Evolutionary conservation across 2,329 filamentous ascomycete genomes (phyloP).

Genomic region (Boeremia exigua): DNA sequence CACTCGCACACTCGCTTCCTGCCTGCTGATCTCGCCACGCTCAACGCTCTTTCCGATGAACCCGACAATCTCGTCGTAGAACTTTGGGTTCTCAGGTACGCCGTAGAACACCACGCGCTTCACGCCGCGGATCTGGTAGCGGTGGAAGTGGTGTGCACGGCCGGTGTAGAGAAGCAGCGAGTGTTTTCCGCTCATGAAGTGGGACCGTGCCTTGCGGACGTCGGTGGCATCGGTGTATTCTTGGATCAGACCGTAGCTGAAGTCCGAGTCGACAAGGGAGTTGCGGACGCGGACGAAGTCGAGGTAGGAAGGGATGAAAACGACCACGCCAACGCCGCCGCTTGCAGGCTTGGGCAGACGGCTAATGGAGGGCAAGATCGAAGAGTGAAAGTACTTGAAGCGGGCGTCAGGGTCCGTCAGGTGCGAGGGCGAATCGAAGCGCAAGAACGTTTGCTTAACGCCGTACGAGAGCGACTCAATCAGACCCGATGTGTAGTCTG

Average conservation of each 20-base stretch:
- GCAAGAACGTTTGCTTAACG: constrained; percentile 86
- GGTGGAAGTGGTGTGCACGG: constrained; percentile 93
- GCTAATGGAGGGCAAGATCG: constrained; percentile 76
- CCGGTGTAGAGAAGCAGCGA: constrained; percentile 89
- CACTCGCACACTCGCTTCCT: constrained; percentile 58
- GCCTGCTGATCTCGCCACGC: constrained; percentile 62
- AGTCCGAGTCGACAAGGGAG: constrained; percentile 78
- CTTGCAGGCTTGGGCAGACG: constrained; percentile 69
- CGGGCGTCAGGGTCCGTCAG: constrained; percentile 81
- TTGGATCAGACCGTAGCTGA: constrained; percentile 81
- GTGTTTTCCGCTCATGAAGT: constrained; percentile 85
- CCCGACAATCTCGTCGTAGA: constrained; percentile 78
- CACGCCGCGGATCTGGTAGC: constrained; percentile 83
- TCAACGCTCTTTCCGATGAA: constrained; percentile 64
- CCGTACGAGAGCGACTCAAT: constrained; percentile 71
- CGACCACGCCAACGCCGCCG: constrained; percentile 68
- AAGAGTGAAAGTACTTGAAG: constrained; percentile 88
- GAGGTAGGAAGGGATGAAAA: constrained; percentile 92
- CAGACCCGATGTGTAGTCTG: constrained; percentile 72
- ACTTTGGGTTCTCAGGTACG: constrained; percentile 83
- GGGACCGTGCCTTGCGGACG: constrained; percentile 81
- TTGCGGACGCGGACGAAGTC: constrained; percentile 95
- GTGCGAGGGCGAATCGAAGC: constrained; percentile 75
- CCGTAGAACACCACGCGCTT: constrained; percentile 87
- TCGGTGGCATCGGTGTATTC: constrained; percentile 85